Percentiles rank a stretch among this genome's conserved stretches.
These are phyloP conservation scores for Phlegmacium glaucopus DNA, from an alignment of 768 basidiomycete genomes.

Conservation along the genomic window DNA sequence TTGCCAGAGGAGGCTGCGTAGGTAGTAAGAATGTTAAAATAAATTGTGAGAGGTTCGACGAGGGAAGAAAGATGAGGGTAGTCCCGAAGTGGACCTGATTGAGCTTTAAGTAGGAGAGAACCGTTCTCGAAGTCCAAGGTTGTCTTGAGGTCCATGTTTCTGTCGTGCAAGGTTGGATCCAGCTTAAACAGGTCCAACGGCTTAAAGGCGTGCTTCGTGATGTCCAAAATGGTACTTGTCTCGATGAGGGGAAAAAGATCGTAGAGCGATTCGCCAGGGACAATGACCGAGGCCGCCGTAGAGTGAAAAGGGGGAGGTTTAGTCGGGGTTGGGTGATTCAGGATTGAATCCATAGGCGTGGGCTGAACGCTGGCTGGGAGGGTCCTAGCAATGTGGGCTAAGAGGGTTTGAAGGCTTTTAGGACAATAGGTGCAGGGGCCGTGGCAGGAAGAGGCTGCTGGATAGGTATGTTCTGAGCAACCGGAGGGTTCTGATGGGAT, in stretches of 20 bases:
- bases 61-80: slow-evolving; percentile 9
- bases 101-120: neutral
- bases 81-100: neutral
- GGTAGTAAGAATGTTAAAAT: slow-evolving; percentile 4
- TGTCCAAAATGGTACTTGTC: slow-evolving; percentile 2
- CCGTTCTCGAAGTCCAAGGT: neutral
- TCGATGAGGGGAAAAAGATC: slow-evolving; percentile 4
- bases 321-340: no score
- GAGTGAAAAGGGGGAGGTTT: no score
- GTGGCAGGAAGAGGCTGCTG: no score
- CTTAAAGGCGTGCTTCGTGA: neutral
- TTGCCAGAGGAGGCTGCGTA: slow-evolving; percentile 3
- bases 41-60: slow-evolving; percentile 2
- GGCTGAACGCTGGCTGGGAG: no score
- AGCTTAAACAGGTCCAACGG: slow-evolving; percentile 8
- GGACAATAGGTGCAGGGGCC: no score
- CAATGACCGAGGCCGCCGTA: no score
- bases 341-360: no score
- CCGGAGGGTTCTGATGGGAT: no score
- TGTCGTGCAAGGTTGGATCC: neutral
- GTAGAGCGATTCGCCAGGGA: no score
- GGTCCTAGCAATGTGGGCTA: no score
- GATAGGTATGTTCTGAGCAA: no score
- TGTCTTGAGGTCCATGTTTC: neutral
- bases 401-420: no score